phyloP scores from a whole-genome alignment of 2,329 filamentous ascomycete species.

The Fusarium haematococcum region DNA sequence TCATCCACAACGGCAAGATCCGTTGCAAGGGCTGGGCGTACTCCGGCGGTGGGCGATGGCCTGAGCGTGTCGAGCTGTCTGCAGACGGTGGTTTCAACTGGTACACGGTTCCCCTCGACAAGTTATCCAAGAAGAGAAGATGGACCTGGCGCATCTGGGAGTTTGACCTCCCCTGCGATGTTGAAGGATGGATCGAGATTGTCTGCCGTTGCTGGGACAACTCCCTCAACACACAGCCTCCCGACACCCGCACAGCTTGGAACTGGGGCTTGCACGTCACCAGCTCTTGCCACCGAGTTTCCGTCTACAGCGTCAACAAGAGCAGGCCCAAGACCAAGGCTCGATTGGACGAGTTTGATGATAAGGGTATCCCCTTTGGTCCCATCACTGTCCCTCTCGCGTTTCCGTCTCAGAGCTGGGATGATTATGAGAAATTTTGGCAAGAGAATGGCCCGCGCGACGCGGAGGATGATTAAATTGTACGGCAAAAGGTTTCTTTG shows the following conservation, averaged over 20 bases:
- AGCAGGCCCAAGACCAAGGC: constrained; percentile 59
- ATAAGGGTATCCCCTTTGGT: constrained; percentile 58
- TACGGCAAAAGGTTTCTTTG: not conserved
- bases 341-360: constrained; percentile 64
- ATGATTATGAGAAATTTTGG: constrained; percentile 58
- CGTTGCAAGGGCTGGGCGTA: constrained; percentile 69
- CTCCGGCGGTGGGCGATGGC: constrained; percentile 68
- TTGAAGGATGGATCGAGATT: constrained; percentile 71
- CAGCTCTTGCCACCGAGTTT: constrained; percentile 69
- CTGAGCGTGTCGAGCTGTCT: constrained; percentile 72
- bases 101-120: constrained; percentile 71
- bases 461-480: constrained; percentile 30
- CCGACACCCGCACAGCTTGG: constrained; percentile 65
- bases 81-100: constrained; percentile 72
- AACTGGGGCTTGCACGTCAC: constrained; percentile 77
- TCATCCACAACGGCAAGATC: constrained; percentile 71
- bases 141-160: constrained; percentile 75
- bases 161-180: constrained; percentile 70
- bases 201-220: constrained; percentile 72
- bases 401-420: constrained; percentile 61
- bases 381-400: constrained; percentile 66
- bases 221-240: constrained; percentile 69
- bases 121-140: constrained; percentile 71
- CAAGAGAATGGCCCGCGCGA: constrained; percentile 44
- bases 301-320: constrained; percentile 72